A percentile compares a stretch with the other conserved stretches of the same genome.
Evolutionary conservation across 2,329 filamentous ascomycete genomes (phyloP).

Genomic region (Claviceps arundinis): DNA sequence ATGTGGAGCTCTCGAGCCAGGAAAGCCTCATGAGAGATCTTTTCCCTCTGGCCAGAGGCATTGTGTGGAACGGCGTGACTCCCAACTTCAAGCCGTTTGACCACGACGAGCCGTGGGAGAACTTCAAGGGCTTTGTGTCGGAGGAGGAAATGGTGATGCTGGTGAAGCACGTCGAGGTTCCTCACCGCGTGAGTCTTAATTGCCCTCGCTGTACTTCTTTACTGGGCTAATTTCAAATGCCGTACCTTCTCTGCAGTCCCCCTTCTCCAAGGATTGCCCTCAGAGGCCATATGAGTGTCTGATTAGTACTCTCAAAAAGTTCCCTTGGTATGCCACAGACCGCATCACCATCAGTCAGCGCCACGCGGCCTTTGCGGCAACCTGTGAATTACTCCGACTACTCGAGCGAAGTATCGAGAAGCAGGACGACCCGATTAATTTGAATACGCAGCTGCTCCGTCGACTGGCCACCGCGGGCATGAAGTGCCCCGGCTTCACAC

Average conservation of each 20-base stretch:
- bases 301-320: conserved; percentile 49
- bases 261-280: conserved; percentile 46
- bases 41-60: conserved; percentile 43
- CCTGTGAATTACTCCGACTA: conserved; percentile 32
- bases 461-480: conserved; percentile 40
- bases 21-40: conserved; percentile 45
- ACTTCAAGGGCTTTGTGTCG: conserved; percentile 47
- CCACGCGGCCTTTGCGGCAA: conserved; percentile 36
- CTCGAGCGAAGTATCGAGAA: conserved; percentile 30
- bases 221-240: not conserved
- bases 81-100: conserved; percentile 27
- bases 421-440: conserved; percentile 25
- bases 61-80: conserved; percentile 37
- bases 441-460: conserved; percentile 39
- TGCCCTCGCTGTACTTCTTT: not conserved
- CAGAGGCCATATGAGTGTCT: conserved; percentile 53
- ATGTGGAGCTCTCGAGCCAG: conserved; percentile 43
- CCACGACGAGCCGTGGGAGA: conserved; percentile 30
- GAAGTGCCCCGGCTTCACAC: conserved; percentile 46
- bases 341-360: conserved; percentile 46
- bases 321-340: conserved; percentile 47
- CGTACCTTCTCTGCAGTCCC: conserved; percentile 28
- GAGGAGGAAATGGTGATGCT: conserved; percentile 52
- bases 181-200: conserved; percentile 40
- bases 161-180: conserved; percentile 48